A percentile compares a stretch with the other conserved stretches of the same genome.
These are phyloP conservation scores for Cladophialophora carrionii DNA, from an alignment of 2,329 filamentous ascomycete genomes.

Conservation along the genomic window DNA sequence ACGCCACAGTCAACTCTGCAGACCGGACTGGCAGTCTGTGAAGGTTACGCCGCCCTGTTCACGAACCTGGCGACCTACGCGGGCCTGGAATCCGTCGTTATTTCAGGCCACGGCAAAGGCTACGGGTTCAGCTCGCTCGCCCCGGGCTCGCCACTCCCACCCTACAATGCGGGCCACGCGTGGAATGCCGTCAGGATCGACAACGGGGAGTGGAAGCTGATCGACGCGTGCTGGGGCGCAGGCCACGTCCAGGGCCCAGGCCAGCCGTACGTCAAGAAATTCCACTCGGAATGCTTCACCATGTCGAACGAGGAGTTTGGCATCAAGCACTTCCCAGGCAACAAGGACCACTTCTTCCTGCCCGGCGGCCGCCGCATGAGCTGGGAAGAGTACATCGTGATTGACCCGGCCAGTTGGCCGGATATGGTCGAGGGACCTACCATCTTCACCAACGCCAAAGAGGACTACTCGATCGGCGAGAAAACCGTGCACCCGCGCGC, in stretches of 20 bases:
- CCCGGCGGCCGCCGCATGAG: constrained; percentile 67
- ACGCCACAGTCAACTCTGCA: constrained; percentile 74
- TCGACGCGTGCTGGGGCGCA: constrained; percentile 93
- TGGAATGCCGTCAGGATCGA: constrained; percentile 95
- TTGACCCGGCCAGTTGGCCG: constrained; percentile 55
- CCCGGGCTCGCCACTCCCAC: constrained; percentile 68
- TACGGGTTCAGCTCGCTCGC: constrained; percentile 69
- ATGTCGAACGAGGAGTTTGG: constrained; percentile 80
- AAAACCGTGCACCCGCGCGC: constrained; percentile 65
- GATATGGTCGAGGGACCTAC: constrained; percentile 49
- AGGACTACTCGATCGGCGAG: constrained; percentile 56
- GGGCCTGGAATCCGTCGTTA: constrained; percentile 75
- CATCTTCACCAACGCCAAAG: constrained; percentile 53
- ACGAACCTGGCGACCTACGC: constrained; percentile 75
- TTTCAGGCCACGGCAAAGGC: constrained; percentile 84
- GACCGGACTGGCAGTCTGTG: constrained; percentile 82
- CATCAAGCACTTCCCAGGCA: constrained; percentile 73
- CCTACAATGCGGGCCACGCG: constrained; percentile 70
- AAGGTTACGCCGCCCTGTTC: constrained; percentile 86
- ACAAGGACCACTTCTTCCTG: constrained; percentile 72
- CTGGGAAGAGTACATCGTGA: constrained; percentile 83
- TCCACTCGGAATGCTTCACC: constrained; percentile 65
- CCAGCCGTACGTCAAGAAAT: constrained; percentile 67
- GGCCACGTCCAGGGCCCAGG: constrained; percentile 64
- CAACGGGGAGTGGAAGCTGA: constrained; percentile 82